Percentiles rank a stretch among this genome's conserved stretches.
These are phyloP conservation scores for Xylariaceae sp. DNA, from an alignment of 2,329 filamentous ascomycete species.

Conservation along the genomic window DNA sequence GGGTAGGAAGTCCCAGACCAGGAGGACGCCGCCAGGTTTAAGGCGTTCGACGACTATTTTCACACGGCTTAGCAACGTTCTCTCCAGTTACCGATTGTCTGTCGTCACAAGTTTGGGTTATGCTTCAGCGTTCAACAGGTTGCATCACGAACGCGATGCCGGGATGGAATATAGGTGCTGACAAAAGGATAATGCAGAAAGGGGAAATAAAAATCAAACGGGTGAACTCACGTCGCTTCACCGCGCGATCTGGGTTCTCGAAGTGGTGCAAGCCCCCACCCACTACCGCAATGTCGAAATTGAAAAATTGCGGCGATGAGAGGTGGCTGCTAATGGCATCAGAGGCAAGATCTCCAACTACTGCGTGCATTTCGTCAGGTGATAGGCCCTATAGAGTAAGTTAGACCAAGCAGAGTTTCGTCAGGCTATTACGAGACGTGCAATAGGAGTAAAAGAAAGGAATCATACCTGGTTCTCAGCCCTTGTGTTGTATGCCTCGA, in stretches of 20 bases:
- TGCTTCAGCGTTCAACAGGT: not conserved
- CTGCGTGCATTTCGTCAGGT: conserved; percentile 50
- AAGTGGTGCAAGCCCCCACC: conserved; percentile 66
- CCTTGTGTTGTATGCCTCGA: conserved; percentile 60
- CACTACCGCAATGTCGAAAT: conserved; percentile 65
- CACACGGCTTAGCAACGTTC: not conserved
- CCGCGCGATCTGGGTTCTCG: conserved; percentile 52
- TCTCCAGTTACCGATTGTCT: not conserved
- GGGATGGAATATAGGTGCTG: not conserved
- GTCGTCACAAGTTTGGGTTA: not conserved
- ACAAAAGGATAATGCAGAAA: not conserved
- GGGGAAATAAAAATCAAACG: not conserved
- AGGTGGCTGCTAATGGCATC: conserved; percentile 48
- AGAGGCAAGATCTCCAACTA: conserved; percentile 54
- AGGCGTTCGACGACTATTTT: conserved; percentile 53
- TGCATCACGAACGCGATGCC: not conserved
- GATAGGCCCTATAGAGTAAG: conserved; percentile 42
- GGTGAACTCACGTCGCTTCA: conserved; percentile 17
- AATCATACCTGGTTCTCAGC: conserved; percentile 49
- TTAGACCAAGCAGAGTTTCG: not conserved
- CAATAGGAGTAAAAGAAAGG: not conserved
- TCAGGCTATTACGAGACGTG: not conserved
- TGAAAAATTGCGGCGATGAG: conserved; percentile 56
- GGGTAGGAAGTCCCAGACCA: conserved; percentile 65
- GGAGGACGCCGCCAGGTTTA: conserved; percentile 59